Base-by-base conservation (phyloP, 345 rosid species). In the Psidium friedrichsthalianum region DNA sequence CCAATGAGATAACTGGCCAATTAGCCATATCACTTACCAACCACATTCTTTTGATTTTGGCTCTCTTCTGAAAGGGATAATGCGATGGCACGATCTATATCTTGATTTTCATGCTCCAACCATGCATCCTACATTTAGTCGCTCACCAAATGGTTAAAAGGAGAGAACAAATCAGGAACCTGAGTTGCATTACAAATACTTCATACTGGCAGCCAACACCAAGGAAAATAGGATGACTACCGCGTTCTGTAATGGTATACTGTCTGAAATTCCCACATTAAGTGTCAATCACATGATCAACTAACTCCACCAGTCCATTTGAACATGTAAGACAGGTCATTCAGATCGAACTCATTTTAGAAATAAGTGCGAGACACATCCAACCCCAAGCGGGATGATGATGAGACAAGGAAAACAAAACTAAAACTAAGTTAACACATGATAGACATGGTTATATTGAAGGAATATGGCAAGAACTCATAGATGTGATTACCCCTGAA, bases 71-170 rank as follows among this genome's bases (percentile, higher is more conserved):
- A 86, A 86, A 96, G 95, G 47, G 99, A 96, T 82, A 93, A 59
- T 83, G 98, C 98, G 82, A 97, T 91, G 86, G 98, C 99, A 86
- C 90, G 95, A 87, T 96, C 94, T 82, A 95, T 90, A 59, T 93
- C 98, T 91, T 95, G 98, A 89, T 90, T 92, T 83, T 94, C 96
- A 55, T 90, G 91, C 86, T 90, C 94, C 85, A 87, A 69, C 88
- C 89, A 91, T 22, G 87, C 56, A 84, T 89, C 98, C 98, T 95
- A 87, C 85, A 90, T 86, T 84, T 47, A 83, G 64, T 49, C 76
- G 61, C 82, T 56, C 87, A 87, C 51, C 47, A 51, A 74, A 81
- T 83, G 82, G 12, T 83, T 27, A 86, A 82, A 82, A 83, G 61
- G 13, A 82, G 64, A 83, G 82, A 86, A 27, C 84, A 74, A 83